These are phyloP conservation scores for Kodamaea suecica DNA, from an alignment of 1,139 yeast genomes.

Conservation along the genomic window DNA sequence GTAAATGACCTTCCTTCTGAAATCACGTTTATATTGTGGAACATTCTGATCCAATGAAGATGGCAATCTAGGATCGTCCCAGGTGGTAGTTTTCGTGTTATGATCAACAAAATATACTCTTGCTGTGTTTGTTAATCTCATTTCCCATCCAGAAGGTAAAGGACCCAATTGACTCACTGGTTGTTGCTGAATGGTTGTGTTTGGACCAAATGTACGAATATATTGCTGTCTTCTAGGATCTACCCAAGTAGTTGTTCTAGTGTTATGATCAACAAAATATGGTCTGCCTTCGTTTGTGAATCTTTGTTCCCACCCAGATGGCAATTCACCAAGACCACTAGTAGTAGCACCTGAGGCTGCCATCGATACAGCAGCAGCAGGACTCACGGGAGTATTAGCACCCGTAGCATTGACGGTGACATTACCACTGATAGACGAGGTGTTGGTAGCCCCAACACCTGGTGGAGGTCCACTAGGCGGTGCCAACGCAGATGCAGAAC, in stretches of 20 bases:
- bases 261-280: constrained; percentile 96
- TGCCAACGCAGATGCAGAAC: constrained; percentile 24
- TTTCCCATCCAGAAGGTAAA: constrained; percentile 98
- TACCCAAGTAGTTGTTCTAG: constrained; percentile 99
- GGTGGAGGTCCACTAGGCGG: constrained; percentile 18
- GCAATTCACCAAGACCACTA: constrained; percentile 93
- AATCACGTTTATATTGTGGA: constrained; percentile 98
- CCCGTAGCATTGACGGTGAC: constrained; percentile 49
- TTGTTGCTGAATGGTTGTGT: constrained; percentile 90
- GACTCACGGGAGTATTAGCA: constrained; percentile 51
- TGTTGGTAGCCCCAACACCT: constrained; percentile 17
- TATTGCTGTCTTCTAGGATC: constrained; percentile 99
- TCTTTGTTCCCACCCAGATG: constrained; percentile 99
- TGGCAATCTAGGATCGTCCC: constrained; percentile 99
- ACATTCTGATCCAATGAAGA: constrained; percentile 96
- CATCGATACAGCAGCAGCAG: constrained; percentile 73
- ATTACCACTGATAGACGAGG: constrained; percentile 35
- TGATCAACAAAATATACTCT: constrained; percentile 98
- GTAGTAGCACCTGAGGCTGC: constrained; percentile 92
- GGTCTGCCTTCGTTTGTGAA: constrained; percentile 98
- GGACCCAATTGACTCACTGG: constrained; percentile 99
- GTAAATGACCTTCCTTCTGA: constrained; percentile 93
- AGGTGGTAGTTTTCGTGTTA: constrained; percentile 96
- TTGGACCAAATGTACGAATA: constrained; percentile 90
- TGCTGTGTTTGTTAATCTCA: constrained; percentile 98